Base-by-base conservation (phyloP, 805 yeast species). In the Saccharomycopsis schoenii region DNA sequence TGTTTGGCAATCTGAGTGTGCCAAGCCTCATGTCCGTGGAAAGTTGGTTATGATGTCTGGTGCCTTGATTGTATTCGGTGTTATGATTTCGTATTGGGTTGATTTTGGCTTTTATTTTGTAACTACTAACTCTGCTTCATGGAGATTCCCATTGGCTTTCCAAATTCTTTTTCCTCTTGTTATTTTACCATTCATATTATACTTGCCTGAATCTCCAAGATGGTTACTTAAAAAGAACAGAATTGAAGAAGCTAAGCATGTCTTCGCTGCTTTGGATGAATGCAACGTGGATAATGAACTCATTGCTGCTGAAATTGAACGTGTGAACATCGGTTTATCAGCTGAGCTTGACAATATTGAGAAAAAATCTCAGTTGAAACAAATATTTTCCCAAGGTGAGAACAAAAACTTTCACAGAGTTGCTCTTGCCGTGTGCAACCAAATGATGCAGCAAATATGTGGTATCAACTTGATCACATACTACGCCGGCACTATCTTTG, bases 81-180 rank as follows among this genome's bases (percentile, higher is more conserved):
- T 89, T 55, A 77, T 85, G 67, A 76, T 86, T 68, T 89, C 92
- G 14, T 85, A 85, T 73, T 85, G 89, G 88, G 74, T 85, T 63
- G 88, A 84, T 69, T 86, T 83, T 69, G 92, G 91, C 34, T 76
- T 85, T 40, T 84, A 86, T 6, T 86, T 82, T 69, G 78, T 77
- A 51, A 50, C 36, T 9, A 17, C 17, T 34, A 57, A 43, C 39
- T 59, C 64, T 15, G 62, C 51, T 14, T 65, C 67, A 21, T 88
- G 93, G 91, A 81, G 94, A 75, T 80, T 88, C 71, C 94, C 96
- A 11, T 80, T 88, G 61, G 86, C 89, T 1, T 74, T 87, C 68
- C 96, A 88, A 74, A 61, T 66, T 84, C 40, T 84, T 85, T 68
- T 83, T 84, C 65, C 61, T 72, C 56, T 61, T 72, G 37, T 72